A percentile compares a stretch with the other conserved stretches of the same genome.
These are phyloP conservation scores for Penicillium cataractarum DNA, from an alignment of 495 filamentous ascomycete genomes.

Conservation along the genomic window DNA sequence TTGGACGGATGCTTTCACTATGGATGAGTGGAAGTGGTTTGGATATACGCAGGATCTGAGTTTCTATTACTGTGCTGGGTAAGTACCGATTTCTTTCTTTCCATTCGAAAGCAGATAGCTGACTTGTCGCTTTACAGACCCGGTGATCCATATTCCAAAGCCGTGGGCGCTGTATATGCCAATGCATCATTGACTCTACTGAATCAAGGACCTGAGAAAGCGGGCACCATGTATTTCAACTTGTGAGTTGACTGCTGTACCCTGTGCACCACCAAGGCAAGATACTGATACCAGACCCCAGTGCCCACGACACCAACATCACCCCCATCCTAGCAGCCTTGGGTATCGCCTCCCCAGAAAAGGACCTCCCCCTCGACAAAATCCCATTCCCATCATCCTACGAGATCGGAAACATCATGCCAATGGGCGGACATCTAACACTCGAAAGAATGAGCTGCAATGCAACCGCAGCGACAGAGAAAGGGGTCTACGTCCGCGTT, in stretches of 20 bases:
- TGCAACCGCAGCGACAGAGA: conserved; percentile 34
- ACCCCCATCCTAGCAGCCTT: conserved; percentile 54
- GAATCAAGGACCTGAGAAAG: conserved; percentile 43
- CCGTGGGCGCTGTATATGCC: conserved; percentile 57
- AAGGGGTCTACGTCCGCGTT: conserved; percentile 26
- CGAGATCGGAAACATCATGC: conserved; percentile 51
- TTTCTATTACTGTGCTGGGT: conserved; percentile 58
- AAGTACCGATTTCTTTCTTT: background rate
- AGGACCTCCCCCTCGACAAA: conserved; percentile 46
- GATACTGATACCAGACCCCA: conserved; percentile 11
- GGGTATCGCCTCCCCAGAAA: conserved; percentile 44
- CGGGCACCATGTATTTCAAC: conserved; percentile 53
- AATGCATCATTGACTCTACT: conserved; percentile 55
- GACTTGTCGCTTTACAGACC: conserved; percentile 30
- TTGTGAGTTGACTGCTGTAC: conserved; percentile 41
- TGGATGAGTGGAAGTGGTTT: conserved; percentile 53
- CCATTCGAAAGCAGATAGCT: background rate
- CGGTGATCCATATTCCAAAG: conserved; percentile 40
- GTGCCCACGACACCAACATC: conserved; percentile 59
- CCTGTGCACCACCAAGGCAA: too few relatives aligned
- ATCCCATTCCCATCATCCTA: conserved; percentile 44
- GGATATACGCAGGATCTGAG: conserved; percentile 56
- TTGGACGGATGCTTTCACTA: conserved; percentile 58
- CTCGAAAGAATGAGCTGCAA: conserved; percentile 50
- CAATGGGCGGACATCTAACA: conserved; percentile 54